Evolutionary conservation across 208 protist genomes (phyloP), one percentile per base, ranked within the genome.

Genomic region (Trypanosoma theileri): DNA sequence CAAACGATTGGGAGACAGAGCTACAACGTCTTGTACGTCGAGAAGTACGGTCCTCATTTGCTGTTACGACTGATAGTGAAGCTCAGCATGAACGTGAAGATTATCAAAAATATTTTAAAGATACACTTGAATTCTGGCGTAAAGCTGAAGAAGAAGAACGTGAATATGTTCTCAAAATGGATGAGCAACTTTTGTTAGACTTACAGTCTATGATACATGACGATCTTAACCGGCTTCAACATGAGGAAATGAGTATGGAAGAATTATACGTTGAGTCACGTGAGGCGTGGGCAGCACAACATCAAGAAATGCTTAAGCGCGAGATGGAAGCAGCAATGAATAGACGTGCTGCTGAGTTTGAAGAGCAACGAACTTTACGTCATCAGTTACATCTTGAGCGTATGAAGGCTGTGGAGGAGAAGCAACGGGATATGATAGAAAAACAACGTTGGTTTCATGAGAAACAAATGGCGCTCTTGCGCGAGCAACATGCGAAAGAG

Each of bases 111-210:
- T 67, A 80, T 59, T 92, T 95, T 66, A 52, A 72, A 14, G 89
- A 92, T 19, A 78, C 86, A 68, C 78, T 95, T 24, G 77, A 71
- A 10, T 91, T 92, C 58, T 95, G 89, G 89, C 70, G 78, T 26
- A 48, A 79, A 19, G 84, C 84, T 16, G 89, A 92, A 66, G 77
- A 79, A 17, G 71, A 87, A 50, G 74, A 89, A 74, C 73, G 82
- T n/a, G 78, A 83, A 16, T 75, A 77, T 3, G 60, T 88, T n/a
- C 72, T 81, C n/a, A 85, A 89, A 60, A 89, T 92, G 76, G 89
- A 95, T 58, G 89, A 95, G 53, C 26, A 75, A 13, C 62, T 95
- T 40, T 53, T 95, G n/a, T 57, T 73, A 17, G 89, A 95, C 51
- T 26, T 91, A 63, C 70, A 89, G 66, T 48, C 64, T 3, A 81